Conservation (phyloP, 164 flowering plant species). For the Chimonanthus salicifolius region DNA sequence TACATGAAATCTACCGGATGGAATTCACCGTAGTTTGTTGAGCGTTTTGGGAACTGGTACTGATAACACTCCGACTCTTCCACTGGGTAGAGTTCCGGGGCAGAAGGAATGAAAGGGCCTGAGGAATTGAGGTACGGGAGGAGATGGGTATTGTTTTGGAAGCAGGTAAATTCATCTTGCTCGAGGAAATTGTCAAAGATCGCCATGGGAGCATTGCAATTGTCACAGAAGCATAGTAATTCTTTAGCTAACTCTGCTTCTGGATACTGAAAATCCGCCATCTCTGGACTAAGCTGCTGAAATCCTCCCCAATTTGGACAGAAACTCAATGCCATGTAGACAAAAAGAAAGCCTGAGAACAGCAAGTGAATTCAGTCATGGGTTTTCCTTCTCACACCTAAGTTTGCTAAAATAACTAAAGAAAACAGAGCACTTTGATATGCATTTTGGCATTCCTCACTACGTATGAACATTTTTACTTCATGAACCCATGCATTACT, state of each 20-base stretch:
- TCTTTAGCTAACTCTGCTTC: slow-evolving; percentile 4
- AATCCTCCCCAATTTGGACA: neutral
- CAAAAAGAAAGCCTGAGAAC: neutral
- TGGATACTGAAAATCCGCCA: slow-evolving; percentile 2
- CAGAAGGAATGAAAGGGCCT: neutral
- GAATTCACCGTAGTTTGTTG: neutral
- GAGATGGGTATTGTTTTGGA: slow-evolving; percentile 1
- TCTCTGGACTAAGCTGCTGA: slow-evolving; percentile 2
- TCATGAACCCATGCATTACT: neutral
- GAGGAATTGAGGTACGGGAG: slow-evolving; percentile 2
- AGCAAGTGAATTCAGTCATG: neutral
- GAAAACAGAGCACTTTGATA: neutral
- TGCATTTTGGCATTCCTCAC: neutral
- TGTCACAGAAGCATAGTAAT: slow-evolving; percentile 5
- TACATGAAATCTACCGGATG: neutral
- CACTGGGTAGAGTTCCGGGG: slow-evolving; percentile 1
- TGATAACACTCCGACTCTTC: slow-evolving; percentile 1
- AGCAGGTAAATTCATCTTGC: slow-evolving; percentile 2
- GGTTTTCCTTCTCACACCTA: neutral
- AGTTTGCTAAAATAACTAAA: neutral
- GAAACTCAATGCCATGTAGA: slow-evolving; percentile 11
- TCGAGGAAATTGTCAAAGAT: slow-evolving; percentile 6
- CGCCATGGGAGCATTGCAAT: neutral
- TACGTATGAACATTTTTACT: neutral
- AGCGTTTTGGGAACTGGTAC: slow-evolving; percentile 13